These are phyloP conservation scores for Letharia lupina DNA, from an alignment of 495 filamentous ascomycete genomes.

Conservation along the genomic window DNA sequence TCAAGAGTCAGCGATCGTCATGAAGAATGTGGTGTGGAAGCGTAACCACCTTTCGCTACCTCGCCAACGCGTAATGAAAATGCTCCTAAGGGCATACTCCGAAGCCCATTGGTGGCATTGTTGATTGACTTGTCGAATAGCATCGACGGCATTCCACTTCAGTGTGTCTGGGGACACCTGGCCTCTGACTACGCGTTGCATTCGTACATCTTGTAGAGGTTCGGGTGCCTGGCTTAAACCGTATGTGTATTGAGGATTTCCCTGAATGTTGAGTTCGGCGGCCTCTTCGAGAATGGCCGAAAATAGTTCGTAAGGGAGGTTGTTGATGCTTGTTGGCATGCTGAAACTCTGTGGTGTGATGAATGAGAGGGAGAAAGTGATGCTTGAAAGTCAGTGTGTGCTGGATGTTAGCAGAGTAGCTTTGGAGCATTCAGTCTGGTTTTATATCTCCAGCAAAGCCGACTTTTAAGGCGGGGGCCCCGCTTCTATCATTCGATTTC, in stretches of 20 bases:
- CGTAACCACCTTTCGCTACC: constrained; percentile 38
- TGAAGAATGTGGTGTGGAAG: neutral
- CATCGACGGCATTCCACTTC: constrained; percentile 40
- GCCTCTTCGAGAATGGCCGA: constrained; percentile 41
- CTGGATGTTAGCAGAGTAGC: neutral
- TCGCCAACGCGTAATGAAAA: constrained; percentile 45
- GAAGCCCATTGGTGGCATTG: constrained; percentile 48
- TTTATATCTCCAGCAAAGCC: constrained; percentile 3
- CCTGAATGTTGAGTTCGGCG: constrained; percentile 35
- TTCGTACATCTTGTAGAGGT: constrained; percentile 33
- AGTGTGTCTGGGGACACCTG: constrained; percentile 39
- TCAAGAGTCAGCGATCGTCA: constrained; percentile 1
- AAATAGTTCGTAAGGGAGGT: constrained; percentile 44
- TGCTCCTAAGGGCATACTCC: constrained; percentile 37
- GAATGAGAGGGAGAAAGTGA: neutral
- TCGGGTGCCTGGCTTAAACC: constrained; percentile 41
- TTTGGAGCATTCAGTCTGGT: constrained; percentile 8
- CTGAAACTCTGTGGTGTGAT: neutral
- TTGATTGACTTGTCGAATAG: constrained; percentile 40
- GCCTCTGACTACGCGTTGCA: constrained; percentile 43
- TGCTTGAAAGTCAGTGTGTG: neutral
- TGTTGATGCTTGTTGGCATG: constrained; percentile 32
- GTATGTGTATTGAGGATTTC: constrained; percentile 40
- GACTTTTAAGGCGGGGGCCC: neutral
- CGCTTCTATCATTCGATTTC: neutral